phyloP scores from a whole-genome alignment of 2,329 filamentous ascomycete species.

The Sarocladiaceae sp. region DNA sequence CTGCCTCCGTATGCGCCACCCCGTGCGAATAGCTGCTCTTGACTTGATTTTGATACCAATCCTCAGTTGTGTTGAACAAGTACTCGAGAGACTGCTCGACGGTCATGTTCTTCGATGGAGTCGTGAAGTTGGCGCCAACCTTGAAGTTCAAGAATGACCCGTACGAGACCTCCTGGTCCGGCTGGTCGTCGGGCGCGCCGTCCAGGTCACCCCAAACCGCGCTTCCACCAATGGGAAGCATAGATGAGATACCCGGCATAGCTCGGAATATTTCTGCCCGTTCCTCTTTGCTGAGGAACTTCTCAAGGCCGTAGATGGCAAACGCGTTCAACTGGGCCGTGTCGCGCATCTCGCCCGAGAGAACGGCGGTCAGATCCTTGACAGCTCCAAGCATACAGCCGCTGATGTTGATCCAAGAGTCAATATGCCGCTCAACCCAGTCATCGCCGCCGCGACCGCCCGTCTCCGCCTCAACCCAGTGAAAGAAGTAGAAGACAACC shows the following conservation, averaged over 20 bases:
- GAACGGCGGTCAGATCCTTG: slow-evolving; percentile 83
- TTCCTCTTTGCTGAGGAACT: slow-evolving; percentile 87
- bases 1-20: slow-evolving; percentile 70
- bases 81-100: slow-evolving; percentile 73
- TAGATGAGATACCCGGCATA: slow-evolving; percentile 94
- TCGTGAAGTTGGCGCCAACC: slow-evolving; percentile 57
- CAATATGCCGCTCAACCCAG: slow-evolving; percentile 89
- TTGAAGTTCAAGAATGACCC: slow-evolving; percentile 86
- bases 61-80: slow-evolving; percentile 71
- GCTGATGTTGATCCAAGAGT: slow-evolving; percentile 97
- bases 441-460: slow-evolving; percentile 77
- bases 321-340: slow-evolving; percentile 95
- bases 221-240: slow-evolving; percentile 92
- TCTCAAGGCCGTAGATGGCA: slow-evolving; percentile 94
- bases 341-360: slow-evolving; percentile 98
- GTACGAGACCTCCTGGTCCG: slow-evolving; percentile 67
- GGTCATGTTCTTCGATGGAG: slow-evolving; percentile 72
- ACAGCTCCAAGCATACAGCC: slow-evolving; percentile 95
- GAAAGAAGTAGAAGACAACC: slow-evolving; percentile 80
- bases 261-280: slow-evolving; percentile 90
- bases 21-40: slow-evolving; percentile 79
- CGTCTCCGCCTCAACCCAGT: slow-evolving; percentile 72
- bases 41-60: slow-evolving; percentile 79
- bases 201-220: slow-evolving; percentile 89
- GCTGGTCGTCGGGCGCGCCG: slow-evolving; percentile 82